Base-by-base conservation (phyloP, 2,329 filamentous ascomycete genomes). In the Elsinoe batatas region DNA sequence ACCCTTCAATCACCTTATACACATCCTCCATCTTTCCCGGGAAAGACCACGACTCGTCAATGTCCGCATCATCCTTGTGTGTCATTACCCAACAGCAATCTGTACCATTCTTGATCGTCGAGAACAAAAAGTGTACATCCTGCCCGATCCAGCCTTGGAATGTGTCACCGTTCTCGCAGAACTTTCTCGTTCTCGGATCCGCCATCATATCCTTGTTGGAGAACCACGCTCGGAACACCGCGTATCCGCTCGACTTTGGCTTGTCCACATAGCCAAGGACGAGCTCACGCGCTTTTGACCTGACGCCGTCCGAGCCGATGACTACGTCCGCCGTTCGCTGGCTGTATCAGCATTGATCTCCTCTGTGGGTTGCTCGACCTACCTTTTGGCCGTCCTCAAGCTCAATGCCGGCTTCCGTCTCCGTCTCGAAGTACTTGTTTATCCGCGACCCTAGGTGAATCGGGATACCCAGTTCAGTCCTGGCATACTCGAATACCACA, bases 401-500 rank as follows among this genome's bases (percentile, higher is more conserved):
- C 36, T 76, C 66, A 26, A 82, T 77, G 1, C 78, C 79, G 0
- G 79, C 75, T 44, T 72, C 63, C 3, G 69, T 66, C 1, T 74
- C 74, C 30, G 77, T 72, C 62, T 83, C 80, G 58, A 78, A 78
- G 60, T 82, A 83, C 54, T 77, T 71, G 51, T 71, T 66, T 1
- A 82, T 77, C 10, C 67, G 68, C 15, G 76, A 71, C 3, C 75
- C 76, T 2, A 83, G 69, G 54, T 79, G 72, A 32, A 83, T 80
- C 0, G 78, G 74, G 46, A 83, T 80, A 0, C 72, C 71, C 7
- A 82, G 67, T 51, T 78, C 76, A 50, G 81, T 72, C 36, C 71
- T 72, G 0, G 79, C 79, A 60, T 82, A 78, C 35, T 79, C 75
- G 57, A 81, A 82, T 3, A 83, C 73, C 10, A 82, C 74, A 53